phyloP scores from a whole-genome alignment of 2,329 filamentous ascomycete genomes.

The Pseudovirgaria hyperparasitica region DNA sequence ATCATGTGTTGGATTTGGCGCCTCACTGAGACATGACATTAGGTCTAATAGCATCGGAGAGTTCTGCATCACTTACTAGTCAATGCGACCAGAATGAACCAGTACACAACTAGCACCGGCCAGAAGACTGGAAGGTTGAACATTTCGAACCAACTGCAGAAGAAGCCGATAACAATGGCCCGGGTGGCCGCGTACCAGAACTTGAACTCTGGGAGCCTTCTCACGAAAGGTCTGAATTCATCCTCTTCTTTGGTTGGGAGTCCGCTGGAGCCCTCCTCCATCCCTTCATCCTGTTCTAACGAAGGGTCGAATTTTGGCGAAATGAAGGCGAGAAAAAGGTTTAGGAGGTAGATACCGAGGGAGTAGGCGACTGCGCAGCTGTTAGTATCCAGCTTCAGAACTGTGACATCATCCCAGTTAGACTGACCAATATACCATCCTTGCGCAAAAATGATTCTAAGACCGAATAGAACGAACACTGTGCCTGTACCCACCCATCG shows the following conservation, averaged over 20 bases:
- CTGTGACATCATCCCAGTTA: background rate
- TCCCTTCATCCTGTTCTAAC: conserved; percentile 85
- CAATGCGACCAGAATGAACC: conserved; percentile 89
- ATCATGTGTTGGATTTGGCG: conserved; percentile 99
- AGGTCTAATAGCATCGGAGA: background rate
- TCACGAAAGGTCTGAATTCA: conserved; percentile 95
- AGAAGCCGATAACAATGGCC: conserved; percentile 68
- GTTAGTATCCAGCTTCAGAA: background rate
- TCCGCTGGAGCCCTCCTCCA: conserved; percentile 79
- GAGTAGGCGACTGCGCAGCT: conserved; percentile 70
- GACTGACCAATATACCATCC: conserved; percentile 90
- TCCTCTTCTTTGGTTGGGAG: conserved; percentile 93
- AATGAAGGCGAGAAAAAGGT: conserved; percentile 96
- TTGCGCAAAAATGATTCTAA: conserved; percentile 82
- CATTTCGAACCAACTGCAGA: conserved; percentile 84
- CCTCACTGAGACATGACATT: conserved; percentile 52
- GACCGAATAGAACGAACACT: conserved; percentile 67
- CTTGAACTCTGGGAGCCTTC: conserved; percentile 95
- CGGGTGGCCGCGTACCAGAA: conserved; percentile 97
- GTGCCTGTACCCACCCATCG: conserved; percentile 78
- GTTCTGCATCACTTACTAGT: conserved; percentile 57
- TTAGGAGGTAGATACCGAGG: conserved; percentile 95
- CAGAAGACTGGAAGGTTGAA: conserved; percentile 99
- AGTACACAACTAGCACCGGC: conserved; percentile 97
- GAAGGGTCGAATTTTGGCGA: conserved; percentile 98